Conservation (phyloP, 1,139 yeast genomes). For the Magnusiomyces fungicola region DNA sequence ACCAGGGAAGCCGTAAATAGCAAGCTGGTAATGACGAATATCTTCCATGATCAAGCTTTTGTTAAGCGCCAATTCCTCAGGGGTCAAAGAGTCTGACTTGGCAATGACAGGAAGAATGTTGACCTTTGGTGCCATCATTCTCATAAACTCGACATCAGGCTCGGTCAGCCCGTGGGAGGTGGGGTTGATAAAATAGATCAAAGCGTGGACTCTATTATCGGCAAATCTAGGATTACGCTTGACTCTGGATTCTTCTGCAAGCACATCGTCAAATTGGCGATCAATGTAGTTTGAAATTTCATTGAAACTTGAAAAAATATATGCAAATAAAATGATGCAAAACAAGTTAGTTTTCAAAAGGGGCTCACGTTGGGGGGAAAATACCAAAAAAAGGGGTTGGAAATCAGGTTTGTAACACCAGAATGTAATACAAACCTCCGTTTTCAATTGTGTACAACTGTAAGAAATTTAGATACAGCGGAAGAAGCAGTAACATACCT, state of each 20-base stretch:
- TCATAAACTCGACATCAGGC: slow-evolving; percentile 71
- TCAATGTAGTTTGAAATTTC: slow-evolving; percentile 73
- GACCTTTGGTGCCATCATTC: slow-evolving; percentile 67
- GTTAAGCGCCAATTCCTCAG: slow-evolving; percentile 62
- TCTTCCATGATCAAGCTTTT: slow-evolving; percentile 66
- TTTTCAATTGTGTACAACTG: background rate
- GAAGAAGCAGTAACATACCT: slow-evolving; percentile 20
- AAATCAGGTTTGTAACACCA: no score
- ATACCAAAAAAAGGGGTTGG: no score
- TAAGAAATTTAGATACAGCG: background rate
- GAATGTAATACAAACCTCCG: no score
- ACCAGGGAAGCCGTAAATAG: slow-evolving; percentile 70
- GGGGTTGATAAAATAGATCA: slow-evolving; percentile 62
- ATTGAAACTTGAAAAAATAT: slow-evolving; percentile 39
- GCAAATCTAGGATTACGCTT: slow-evolving; percentile 77
- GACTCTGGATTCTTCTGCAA: slow-evolving; percentile 89
- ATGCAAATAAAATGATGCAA: background rate
- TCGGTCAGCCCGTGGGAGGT: slow-evolving; percentile 76
- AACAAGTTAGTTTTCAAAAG: no score
- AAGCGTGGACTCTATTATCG: slow-evolving; percentile 68
- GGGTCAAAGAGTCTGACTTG: slow-evolving; percentile 82
- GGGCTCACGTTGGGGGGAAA: no score
- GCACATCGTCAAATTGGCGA: slow-evolving; percentile 87
- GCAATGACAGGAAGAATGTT: slow-evolving; percentile 84
- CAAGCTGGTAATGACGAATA: slow-evolving; percentile 70